These are phyloP conservation scores for Casaregolazyma suthepensis DNA, from an alignment of 1,139 yeast species.

Conservation along the genomic window DNA sequence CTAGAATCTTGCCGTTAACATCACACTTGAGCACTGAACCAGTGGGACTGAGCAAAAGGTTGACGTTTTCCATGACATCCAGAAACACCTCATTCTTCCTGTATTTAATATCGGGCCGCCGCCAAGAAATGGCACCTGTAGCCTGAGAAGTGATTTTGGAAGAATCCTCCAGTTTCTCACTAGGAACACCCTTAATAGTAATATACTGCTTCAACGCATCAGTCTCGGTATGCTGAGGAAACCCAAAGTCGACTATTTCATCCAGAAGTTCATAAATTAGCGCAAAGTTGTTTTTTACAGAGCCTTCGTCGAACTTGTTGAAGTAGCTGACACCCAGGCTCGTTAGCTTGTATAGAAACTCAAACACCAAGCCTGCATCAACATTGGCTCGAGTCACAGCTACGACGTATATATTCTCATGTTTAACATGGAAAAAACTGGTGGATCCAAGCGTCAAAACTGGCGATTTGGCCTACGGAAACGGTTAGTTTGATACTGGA, in stretches of 20 bases:
- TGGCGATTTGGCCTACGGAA: constrained; percentile 58
- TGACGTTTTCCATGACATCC: constrained; percentile 70
- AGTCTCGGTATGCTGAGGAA: constrained; percentile 66
- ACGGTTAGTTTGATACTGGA: neutral
- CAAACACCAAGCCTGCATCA: constrained; percentile 75
- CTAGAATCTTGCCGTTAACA: constrained; percentile 69
- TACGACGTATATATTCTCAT: constrained; percentile 69
- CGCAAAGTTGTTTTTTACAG: constrained; percentile 56
- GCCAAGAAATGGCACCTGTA: constrained; percentile 56
- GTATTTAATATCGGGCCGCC: constrained; percentile 65
- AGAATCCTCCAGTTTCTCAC: constrained; percentile 20
- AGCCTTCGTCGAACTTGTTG: constrained; percentile 40
- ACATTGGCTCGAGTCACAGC: constrained; percentile 85
- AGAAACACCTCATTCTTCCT: constrained; percentile 76
- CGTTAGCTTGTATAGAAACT: constrained; percentile 63
- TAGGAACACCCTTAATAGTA: constrained; percentile 30
- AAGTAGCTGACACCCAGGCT: constrained; percentile 35
- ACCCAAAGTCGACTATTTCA: constrained; percentile 76
- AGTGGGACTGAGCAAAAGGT: constrained; percentile 48
- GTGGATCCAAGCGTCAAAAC: constrained; percentile 89
- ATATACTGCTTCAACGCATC: constrained; percentile 39
- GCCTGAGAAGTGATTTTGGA: constrained; percentile 37
- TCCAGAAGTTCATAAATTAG: constrained; percentile 71
- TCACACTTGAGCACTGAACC: constrained; percentile 59
- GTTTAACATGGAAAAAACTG: constrained; percentile 73